phyloP scores from a whole-genome alignment of 2,329 filamentous ascomycete species.

The Aspergillus sp. region DNA sequence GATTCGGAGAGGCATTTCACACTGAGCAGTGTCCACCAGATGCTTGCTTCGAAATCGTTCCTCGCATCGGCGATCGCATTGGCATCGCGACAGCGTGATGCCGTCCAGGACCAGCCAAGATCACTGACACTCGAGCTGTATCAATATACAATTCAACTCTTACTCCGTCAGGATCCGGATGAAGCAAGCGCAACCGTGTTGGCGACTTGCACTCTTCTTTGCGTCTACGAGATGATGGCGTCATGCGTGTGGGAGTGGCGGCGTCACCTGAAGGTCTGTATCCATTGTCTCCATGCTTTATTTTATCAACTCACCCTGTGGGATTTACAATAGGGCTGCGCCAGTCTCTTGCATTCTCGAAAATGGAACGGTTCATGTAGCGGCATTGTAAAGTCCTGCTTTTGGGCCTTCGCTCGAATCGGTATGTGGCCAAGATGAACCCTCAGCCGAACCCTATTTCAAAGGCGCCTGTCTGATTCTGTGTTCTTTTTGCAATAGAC shows the following conservation, averaged over 20 bases:
- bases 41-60: conserved; percentile 19
- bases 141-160: conserved; percentile 20
- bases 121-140: conserved; percentile 21
- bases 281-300: not conserved
- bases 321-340: no score
- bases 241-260: conserved; percentile 22
- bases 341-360: conserved; percentile 13
- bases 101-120: conserved; percentile 8
- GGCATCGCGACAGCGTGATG: conserved; percentile 21
- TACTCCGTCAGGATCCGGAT: conserved; percentile 18
- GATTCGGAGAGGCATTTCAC: conserved; percentile 23
- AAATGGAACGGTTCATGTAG: conserved; percentile 22
- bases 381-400: conserved; percentile 23
- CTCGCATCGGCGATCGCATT: conserved; percentile 19
- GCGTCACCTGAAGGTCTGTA: conserved; percentile 19
- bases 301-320: no score
- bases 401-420: conserved; percentile 26
- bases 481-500: conserved; percentile 13
- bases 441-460: no score
- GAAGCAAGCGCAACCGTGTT: conserved; percentile 15
- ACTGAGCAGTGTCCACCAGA: conserved; percentile 12
- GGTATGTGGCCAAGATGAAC: no score
- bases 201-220: conserved; percentile 23
- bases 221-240: conserved; percentile 27
- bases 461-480: no score